Evolutionary conservation across 1,284 basidiomycete species (phyloP), one percentile per base, ranked within the genome.

Genomic region (Trametes versicolor): DNA sequence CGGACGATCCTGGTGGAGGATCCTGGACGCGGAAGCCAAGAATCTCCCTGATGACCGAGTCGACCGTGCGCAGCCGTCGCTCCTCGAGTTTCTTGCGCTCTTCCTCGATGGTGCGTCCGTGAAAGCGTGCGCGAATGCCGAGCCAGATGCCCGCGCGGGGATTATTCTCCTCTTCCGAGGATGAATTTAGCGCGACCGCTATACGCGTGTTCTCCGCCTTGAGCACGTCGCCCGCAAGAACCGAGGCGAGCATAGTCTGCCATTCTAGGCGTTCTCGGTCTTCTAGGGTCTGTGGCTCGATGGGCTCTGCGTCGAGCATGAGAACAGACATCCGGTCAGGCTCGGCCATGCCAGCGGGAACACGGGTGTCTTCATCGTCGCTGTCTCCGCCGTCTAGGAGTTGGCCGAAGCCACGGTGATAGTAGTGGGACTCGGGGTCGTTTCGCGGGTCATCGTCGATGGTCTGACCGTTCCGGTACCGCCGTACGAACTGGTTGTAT

Each of bases 201-300:
- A 97, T 96, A 62, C 97, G 89, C 23, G 92, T 93, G 79, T 95
- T 97, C 80, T 98, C 97, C 2, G 93, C 92, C 75, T 92, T 94
- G 65, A 99, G 85, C 7, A 99, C 96, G 74, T 98, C 96, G 17
- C 97, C 96, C 43, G 90, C 89, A 36, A 99, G 84, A 25, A 98
- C 96, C 43, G 95, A 97, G 10, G 94, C 89, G 45, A 98, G 86
- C 90, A 98, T 94, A 43, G 92, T 92, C 77, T 97, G 95, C 96
- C 96, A 98, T 78, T 97, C 96, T 52, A 97, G 80, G 32, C 96
- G 85, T 71, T 96, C 94, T 66, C 87, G 85, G 71, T 94, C 92
- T 72, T 93, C 90, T 50, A 86, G 78, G 9, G 87, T 89, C 47
- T 85, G 82, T 41, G 90, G 87, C 67, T 88, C 84, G 60, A 84